Evolutionary conservation across 2,329 filamentous ascomycete species (phyloP).

Genomic region (Akanthomyces uredinophilus): DNA sequence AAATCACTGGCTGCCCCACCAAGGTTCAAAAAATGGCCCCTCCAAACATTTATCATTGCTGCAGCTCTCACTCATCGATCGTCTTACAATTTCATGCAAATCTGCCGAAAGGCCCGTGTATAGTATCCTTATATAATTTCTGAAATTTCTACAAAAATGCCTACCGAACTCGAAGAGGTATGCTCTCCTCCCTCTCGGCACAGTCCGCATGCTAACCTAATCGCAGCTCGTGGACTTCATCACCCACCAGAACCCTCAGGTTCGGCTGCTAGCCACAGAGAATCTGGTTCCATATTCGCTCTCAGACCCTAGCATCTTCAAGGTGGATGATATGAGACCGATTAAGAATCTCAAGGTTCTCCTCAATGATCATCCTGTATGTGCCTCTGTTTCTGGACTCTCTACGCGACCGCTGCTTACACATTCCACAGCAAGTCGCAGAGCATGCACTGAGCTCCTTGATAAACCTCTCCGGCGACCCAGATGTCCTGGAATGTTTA

Average conservation of each 20-base stretch:
- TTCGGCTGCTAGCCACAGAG: constrained; percentile 79
- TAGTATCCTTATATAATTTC: constrained; percentile 8
- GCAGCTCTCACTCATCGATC: background rate
- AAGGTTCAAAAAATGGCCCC: constrained; percentile 12
- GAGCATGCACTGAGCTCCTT: constrained; percentile 89
- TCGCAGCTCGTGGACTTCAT: constrained; percentile 84
- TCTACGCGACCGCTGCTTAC: constrained; percentile 10
- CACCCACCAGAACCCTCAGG: constrained; percentile 84
- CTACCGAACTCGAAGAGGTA: constrained; percentile 73
- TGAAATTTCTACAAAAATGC: constrained; percentile 47
- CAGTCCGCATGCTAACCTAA: constrained; percentile 5
- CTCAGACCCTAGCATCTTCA: constrained; percentile 74
- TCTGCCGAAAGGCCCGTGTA: background rate
- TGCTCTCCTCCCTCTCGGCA: constrained; percentile 12
- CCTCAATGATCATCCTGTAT: constrained; percentile 74
- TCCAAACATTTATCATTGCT: constrained; percentile 11
- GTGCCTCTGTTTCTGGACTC: constrained; percentile 26
- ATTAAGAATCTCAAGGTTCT: constrained; percentile 84
- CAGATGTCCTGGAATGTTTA: constrained; percentile 66
- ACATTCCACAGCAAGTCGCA: constrained; percentile 75
- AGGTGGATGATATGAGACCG: constrained; percentile 69
- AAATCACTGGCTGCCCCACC: constrained; percentile 8
- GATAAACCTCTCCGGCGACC: constrained; percentile 76
- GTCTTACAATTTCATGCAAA: constrained; percentile 11
- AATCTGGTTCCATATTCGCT: constrained; percentile 80